phyloP scores from a whole-genome alignment of 345 rosid species.

The Cardiospermum halicacabum region DNA sequence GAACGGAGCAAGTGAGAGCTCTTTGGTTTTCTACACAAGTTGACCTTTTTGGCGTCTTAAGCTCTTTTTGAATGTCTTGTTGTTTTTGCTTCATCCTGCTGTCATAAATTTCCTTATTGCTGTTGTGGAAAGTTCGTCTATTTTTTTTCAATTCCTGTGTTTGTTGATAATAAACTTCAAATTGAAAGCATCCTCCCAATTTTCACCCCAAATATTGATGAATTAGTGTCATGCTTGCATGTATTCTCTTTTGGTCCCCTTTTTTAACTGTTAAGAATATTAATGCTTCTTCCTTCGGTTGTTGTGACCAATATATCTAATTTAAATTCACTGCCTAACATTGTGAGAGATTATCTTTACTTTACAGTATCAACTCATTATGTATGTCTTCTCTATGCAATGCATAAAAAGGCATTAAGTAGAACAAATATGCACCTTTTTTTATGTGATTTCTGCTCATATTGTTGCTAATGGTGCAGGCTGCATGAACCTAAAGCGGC shows the following conservation, averaged over 20 bases:
- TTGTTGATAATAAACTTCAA: background rate
- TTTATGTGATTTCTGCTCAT: slow-evolving; percentile 2
- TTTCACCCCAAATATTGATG: background rate
- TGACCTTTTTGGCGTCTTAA: slow-evolving; percentile 6
- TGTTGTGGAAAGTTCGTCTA: background rate
- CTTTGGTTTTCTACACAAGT: slow-evolving; percentile 49
- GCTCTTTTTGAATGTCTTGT: slow-evolving; percentile 1
- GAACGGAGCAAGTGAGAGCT: slow-evolving; percentile 84
- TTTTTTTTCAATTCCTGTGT: background rate
- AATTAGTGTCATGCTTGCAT: background rate
- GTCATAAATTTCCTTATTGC: background rate
- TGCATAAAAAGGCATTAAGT: background rate
- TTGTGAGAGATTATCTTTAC: background rate
- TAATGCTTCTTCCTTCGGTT: background rate
- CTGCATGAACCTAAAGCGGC: slow-evolving; percentile 21
- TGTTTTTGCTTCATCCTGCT: slow-evolving; percentile 2
- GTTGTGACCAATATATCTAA: background rate
- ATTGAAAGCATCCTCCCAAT: background rate
- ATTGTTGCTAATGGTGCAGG: slow-evolving; percentile 27
- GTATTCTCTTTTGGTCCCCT: background rate
- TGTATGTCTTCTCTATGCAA: background rate
- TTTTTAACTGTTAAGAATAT: background rate
- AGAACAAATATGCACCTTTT: background rate
- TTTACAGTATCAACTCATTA: background rate
- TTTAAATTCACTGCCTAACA: background rate